Evolutionary conservation across 2,329 filamentous ascomycete species (phyloP).

Genomic region (Fusarium vanettenii): DNA sequence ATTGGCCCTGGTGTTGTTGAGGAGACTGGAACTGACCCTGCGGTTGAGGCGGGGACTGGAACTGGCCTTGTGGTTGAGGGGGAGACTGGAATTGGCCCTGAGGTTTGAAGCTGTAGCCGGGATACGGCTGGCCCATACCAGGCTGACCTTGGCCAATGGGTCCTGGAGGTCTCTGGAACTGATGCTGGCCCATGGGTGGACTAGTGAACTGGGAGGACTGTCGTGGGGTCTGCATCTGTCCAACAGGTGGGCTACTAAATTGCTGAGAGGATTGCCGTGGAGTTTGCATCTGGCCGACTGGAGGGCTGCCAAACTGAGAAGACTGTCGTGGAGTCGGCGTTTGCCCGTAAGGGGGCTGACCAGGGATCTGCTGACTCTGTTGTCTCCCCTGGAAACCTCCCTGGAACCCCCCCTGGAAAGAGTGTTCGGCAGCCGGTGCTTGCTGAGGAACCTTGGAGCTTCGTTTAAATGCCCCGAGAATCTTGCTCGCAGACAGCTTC

Average conservation of each 20-base stretch:
- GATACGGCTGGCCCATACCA: conserved; percentile 19
- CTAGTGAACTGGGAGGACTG: conserved; percentile 34
- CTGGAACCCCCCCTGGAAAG: conserved; percentile 15
- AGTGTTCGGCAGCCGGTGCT: conserved; percentile 23
- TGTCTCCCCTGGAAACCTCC: conserved; percentile 3
- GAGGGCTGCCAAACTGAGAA: conserved; percentile 22
- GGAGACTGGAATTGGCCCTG: conserved; percentile 29
- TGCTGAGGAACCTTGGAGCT: conserved; percentile 44
- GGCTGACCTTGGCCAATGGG: conserved; percentile 6
- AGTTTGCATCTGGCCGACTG: conserved; percentile 23
- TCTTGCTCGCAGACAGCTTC: conserved; percentile 42
- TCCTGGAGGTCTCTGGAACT: conserved; percentile 17
- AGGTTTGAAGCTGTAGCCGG: conserved; percentile 13
- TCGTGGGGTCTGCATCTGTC: conserved; percentile 27
- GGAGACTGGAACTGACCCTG: conserved; percentile 15
- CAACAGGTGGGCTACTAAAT: conserved; percentile 21
- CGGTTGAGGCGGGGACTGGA: background rate
- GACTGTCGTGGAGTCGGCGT: conserved; percentile 16
- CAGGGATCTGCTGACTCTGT: conserved; percentile 19
- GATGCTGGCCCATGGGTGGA: conserved; percentile 29
- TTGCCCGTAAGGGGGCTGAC: conserved; percentile 15
- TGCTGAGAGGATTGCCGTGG: conserved; percentile 25
- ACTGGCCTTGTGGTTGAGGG: conserved; percentile 14
- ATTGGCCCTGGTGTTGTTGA: conserved; percentile 19
- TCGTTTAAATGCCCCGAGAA: conserved; percentile 49